Conservation (phyloP, 805 yeast species). For the Starmera caribaea region DNA sequence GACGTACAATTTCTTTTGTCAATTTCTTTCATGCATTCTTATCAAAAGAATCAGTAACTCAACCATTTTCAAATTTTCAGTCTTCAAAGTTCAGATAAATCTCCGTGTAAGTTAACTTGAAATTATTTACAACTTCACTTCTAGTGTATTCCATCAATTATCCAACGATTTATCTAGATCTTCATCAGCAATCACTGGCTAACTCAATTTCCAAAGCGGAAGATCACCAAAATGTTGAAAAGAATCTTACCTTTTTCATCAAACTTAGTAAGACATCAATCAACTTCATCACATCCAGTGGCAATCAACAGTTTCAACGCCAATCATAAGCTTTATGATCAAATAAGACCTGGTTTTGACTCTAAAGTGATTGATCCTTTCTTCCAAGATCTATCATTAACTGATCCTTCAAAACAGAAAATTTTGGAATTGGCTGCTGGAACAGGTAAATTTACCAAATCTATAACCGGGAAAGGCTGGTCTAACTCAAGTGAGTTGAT, state of each 20-base stretch:
- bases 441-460: constrained; percentile 51
- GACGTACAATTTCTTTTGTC: no score
- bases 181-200: no score
- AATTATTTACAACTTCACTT: no score
- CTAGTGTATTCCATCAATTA: no score
- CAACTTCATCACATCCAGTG: constrained; percentile 15
- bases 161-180: no score
- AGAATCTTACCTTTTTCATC: not conserved
- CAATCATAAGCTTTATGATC: constrained; percentile 43
- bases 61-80: no score
- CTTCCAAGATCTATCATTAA: constrained; percentile 27
- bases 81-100: no score
- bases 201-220: no score
- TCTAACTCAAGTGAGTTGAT: constrained; percentile 19
- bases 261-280: not conserved
- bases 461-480: constrained; percentile 31
- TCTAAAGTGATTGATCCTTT: constrained; percentile 32
- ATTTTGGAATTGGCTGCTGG: constrained; percentile 50
- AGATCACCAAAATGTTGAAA: no score
- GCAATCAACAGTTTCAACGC: constrained; percentile 40
- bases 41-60: no score
- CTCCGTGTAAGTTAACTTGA: no score
- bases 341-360: constrained; percentile 40
- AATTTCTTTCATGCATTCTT: no score
- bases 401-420: constrained; percentile 15